phyloP scores from a whole-genome alignment of 306 rosid species.

The Acmispon strigosus region DNA sequence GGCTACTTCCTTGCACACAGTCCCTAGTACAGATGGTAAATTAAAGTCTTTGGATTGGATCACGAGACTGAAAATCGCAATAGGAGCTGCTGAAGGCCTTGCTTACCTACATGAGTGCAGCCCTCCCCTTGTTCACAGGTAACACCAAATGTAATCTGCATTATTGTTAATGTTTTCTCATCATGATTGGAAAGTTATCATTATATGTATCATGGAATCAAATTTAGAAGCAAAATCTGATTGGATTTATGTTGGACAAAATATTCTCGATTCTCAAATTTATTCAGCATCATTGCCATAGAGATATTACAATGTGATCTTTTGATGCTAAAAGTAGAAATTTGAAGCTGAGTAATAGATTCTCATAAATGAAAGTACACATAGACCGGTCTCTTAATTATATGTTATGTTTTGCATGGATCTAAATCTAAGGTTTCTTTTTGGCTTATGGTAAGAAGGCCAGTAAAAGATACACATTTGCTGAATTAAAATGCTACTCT shows the following conservation, averaged over 20 bases:
- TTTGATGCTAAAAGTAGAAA: not conserved
- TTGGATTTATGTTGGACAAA: not conserved
- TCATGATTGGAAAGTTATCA: not conserved
- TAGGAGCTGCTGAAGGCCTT: conserved; percentile 87
- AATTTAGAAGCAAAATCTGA: not conserved
- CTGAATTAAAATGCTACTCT: not conserved
- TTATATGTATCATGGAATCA: not conserved
- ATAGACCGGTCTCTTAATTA: not conserved
- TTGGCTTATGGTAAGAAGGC: not conserved
- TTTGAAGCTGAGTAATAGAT: not conserved
- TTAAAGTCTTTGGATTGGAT: conserved; percentile 83
- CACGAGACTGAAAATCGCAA: conserved; percentile 88
- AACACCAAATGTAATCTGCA: conserved; percentile 8
- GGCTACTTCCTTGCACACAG: conserved; percentile 63
- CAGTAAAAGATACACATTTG: not conserved
- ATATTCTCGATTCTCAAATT: not conserved
- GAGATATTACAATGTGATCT: not conserved
- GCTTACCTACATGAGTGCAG: conserved; percentile 68
- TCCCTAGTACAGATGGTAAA: conserved; percentile 33
- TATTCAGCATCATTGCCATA: not conserved
- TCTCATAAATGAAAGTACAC: not conserved
- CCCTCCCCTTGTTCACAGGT: conserved; percentile 96
- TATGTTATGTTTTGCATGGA: not conserved
- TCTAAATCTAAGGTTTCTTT: not conserved
- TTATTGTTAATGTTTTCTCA: not conserved